phyloP scores from a whole-genome alignment of 768 basidiomycete genomes.

The Termitomyces heimii region DNA sequence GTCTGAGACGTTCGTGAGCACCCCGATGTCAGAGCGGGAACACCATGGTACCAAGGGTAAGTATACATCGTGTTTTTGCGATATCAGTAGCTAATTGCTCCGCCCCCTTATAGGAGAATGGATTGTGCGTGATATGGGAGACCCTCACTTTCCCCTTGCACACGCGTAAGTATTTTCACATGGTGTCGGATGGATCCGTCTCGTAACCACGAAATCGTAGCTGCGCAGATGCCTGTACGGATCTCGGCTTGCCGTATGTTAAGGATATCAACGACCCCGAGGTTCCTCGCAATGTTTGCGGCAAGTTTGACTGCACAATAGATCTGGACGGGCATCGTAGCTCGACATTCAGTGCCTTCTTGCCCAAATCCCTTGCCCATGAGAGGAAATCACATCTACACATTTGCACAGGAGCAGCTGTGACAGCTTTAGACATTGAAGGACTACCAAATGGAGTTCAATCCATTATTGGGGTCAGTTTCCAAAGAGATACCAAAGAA shows the following conservation, averaged over 20 bases:
- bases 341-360: constrained; percentile 17
- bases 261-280: constrained; percentile 12
- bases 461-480: neutral
- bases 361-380: constrained; percentile 4
- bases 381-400: constrained; percentile 4
- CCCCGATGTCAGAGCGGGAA: neutral
- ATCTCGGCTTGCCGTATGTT: constrained; percentile 11
- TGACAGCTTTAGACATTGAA: neutral
- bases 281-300: constrained; percentile 7
- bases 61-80: neutral
- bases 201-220: neutral
- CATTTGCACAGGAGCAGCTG: constrained; percentile 10
- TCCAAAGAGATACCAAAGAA: neutral
- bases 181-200: neutral
- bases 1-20: constrained; percentile 13
- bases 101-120: neutral
- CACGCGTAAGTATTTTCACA: neutral
- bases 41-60: constrained; percentile 1
- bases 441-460: neutral
- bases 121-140: constrained; percentile 4
- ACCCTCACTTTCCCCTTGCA: constrained; percentile 3
- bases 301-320: constrained; percentile 10
- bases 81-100: neutral
- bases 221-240: constrained; percentile 6
- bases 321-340: constrained; percentile 8